A percentile compares a stretch with the other conserved stretches of the same genome.
phyloP scores from a whole-genome alignment of 805 yeast species.

The Candida yuanshanica region DNA sequence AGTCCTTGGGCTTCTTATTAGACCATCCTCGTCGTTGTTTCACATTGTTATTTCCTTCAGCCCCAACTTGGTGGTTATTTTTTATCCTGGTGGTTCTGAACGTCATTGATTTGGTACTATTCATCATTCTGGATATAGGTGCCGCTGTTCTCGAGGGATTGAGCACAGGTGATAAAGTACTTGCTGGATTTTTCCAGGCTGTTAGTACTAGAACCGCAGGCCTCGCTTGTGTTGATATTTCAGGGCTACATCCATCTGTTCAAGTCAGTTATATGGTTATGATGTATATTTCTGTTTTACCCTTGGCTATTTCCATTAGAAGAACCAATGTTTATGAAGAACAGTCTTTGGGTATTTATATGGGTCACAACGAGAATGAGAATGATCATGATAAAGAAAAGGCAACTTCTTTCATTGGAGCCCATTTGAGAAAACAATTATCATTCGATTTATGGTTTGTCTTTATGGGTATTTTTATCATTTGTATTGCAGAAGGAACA shows the following conservation, averaged over 20 bases:
- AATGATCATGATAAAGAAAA: constrained; percentile 17
- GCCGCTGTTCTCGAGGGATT: constrained; percentile 45
- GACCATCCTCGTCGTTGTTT: constrained; percentile 98
- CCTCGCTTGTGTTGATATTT: constrained; percentile 63
- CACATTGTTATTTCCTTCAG: constrained; percentile 83
- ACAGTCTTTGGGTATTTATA: constrained; percentile 90
- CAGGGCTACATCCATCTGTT: constrained; percentile 78
- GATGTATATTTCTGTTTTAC: constrained; percentile 98
- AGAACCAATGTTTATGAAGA: constrained; percentile 98
- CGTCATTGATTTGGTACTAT: constrained; percentile 71
- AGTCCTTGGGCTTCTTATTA: constrained; percentile 76
- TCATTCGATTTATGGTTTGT: constrained; percentile 95
- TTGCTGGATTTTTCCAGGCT: constrained; percentile 88
- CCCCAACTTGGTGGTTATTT: constrained; percentile 94
- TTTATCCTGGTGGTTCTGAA: constrained; percentile 69
- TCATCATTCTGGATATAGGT: constrained; percentile 69
- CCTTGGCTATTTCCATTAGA: constrained; percentile 92
- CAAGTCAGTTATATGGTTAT: constrained; percentile 90
- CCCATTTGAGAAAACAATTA: constrained; percentile 86
- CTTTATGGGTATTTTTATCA: constrained; percentile 75
- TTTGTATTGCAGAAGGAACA: constrained; percentile 80
- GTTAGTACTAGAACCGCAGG: constrained; percentile 95
- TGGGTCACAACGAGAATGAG: constrained; percentile 21
- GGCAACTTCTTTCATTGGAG: constrained; percentile 65
- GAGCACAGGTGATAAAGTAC: constrained; percentile 60